Evolutionary conservation across 257 asterid species (phyloP), one percentile per base, ranked within the genome.

Genomic region (Marsdenia floribunda): DNA sequence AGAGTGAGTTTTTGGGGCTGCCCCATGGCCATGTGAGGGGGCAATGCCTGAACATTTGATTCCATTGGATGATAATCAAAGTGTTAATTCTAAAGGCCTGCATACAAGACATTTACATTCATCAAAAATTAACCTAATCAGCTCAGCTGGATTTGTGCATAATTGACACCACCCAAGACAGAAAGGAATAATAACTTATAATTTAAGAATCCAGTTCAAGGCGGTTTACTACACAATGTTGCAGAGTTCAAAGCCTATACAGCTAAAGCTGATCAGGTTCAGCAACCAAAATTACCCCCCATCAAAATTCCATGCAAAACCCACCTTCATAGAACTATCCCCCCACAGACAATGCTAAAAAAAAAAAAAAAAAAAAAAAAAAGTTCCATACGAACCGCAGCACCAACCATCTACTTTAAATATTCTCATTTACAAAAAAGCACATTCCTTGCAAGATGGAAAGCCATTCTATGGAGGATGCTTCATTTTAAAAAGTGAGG

Each of bases 401-500:
- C 40, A 44, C 64, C 72, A 75, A 70, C 70, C 12, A 49, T 44
- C 57, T 53, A 52, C 5, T 35, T 65, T 26, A 66, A 42, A 57
- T 19, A 46, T 53, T 29, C 78, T 61, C 81, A 81, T 84, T 70
- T 82, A 87, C 87, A 82, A 75, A 78, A 44, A 78, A 11, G 26
- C 53, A 29, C 69, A 59, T 70, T 79, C 71, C 74, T 72, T 75
- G 59, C 63, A 80, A 73, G 70, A 61, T 59, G 81, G 35, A 55
- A 46, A 63, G 40, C 49, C 57, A 75, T 53, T 70, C 38, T 24
- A 74, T 73, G 64, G 68, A 1, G 35, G 44, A 71, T 37, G 37
- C 24, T 44, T 81, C 81, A 85, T 75, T 90, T 84, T 19, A 87
- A 86, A 77, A 95, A 89, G 89, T 92, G 98, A 3, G 99, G 97